Evolutionary conservation across 345 rosid species (phyloP).

Genomic region (Populus euphratica): DNA sequence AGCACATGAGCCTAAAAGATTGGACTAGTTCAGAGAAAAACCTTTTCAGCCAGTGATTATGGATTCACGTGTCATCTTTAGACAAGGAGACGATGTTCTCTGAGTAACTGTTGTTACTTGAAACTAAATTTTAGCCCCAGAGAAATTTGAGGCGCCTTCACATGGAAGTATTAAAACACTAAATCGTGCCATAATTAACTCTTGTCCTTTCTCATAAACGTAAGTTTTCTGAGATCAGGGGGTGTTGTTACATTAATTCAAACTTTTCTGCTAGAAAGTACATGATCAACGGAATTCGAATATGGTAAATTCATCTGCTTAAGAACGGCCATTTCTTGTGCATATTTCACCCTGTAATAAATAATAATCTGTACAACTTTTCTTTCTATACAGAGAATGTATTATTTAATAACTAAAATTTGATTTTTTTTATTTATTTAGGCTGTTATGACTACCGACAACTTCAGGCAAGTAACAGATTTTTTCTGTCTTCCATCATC

Average conservation of each 20-base stretch:
- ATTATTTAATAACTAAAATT: too few relatives aligned
- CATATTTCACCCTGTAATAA: too few relatives aligned
- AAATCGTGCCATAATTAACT: background rate
- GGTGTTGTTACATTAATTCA: background rate
- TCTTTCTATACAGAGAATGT: too few relatives aligned
- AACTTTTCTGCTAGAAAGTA: background rate
- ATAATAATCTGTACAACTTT: too few relatives aligned
- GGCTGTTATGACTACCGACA: too few relatives aligned
- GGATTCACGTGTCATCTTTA: background rate
- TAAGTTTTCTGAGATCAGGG: too few relatives aligned
- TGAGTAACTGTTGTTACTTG: background rate
- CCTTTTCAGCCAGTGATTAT: background rate
- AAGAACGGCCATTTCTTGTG: too few relatives aligned
- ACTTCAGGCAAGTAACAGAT: too few relatives aligned
- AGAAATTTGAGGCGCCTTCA: background rate
- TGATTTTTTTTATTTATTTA: too few relatives aligned
- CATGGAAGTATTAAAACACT: background rate
- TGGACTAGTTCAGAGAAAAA: background rate
- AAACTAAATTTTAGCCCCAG: background rate
- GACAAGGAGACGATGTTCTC: background rate
- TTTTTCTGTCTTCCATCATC: too few relatives aligned
- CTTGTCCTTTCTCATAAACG: background rate
- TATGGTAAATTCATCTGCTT: too few relatives aligned
- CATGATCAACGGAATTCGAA: background rate
- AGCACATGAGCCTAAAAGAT: background rate